Evolutionary conservation across 1,284 basidiomycete genomes (phyloP).

Genomic region (Thelephora terrestris): DNA sequence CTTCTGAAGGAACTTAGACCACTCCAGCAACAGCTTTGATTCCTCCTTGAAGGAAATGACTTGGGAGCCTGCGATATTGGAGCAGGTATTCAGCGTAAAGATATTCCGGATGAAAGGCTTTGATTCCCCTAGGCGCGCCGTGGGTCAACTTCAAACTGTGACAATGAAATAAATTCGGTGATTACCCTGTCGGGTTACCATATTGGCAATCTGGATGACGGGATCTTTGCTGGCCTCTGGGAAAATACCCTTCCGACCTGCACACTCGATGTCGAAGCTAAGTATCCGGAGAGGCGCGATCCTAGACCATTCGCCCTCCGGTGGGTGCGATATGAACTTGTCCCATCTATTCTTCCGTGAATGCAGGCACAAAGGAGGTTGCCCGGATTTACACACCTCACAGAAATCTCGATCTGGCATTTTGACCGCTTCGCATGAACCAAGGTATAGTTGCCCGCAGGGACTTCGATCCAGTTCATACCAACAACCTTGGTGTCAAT

Average conservation of each 20-base stretch:
- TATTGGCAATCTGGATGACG: conserved; percentile 95
- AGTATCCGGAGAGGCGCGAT: conserved; percentile 87
- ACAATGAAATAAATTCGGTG: conserved; percentile 2
- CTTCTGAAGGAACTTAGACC: conserved; percentile 79
- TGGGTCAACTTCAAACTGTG: not conserved
- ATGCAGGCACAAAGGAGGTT: conserved; percentile 5
- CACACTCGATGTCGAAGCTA: conserved; percentile 97
- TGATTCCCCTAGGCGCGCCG: conserved; percentile 52
- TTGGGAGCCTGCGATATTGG: conserved; percentile 91
- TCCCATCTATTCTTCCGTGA: conserved; percentile 49
- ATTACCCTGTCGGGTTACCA: conserved; percentile 91
- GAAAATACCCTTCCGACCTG: conserved; percentile 91
- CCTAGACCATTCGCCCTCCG: conserved; percentile 84
- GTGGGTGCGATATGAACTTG: conserved; percentile 76
- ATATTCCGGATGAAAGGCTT: conserved; percentile 92
- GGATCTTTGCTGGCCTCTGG: conserved; percentile 84
- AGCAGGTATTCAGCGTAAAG: conserved; percentile 90
- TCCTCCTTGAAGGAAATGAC: conserved; percentile 83
- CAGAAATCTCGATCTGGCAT: conserved; percentile 80
- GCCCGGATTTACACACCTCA: conserved; percentile 37
- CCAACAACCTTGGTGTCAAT: conserved; percentile 91
- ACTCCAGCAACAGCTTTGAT: conserved; percentile 58
- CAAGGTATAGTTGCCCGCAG: conserved; percentile 69
- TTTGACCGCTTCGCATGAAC: conserved; percentile 55
- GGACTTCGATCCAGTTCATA: conserved; percentile 96